Conservation (phyloP, 1,284 basidiomycete species). For the Tetrapyrgos nigripes region DNA sequence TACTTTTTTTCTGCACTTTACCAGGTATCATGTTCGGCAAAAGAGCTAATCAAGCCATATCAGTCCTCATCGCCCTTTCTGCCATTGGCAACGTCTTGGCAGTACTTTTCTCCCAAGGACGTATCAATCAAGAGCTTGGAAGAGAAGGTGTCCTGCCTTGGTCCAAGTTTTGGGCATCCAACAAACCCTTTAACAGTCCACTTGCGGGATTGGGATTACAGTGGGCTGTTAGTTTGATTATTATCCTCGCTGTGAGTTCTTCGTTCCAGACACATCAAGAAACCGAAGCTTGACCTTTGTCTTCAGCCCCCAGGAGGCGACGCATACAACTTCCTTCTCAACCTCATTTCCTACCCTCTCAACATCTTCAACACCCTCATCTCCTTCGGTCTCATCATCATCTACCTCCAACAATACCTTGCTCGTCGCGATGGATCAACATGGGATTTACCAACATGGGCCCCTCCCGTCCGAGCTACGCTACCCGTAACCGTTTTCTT, state of each 20-base stretch:
- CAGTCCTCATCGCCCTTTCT: constrained; percentile 58
- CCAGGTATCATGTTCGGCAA: constrained; percentile 60
- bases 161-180: constrained; percentile 42
- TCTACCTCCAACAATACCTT: constrained; percentile 7
- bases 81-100: constrained; percentile 62
- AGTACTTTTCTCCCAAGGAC: constrained; percentile 43
- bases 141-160: constrained; percentile 45
- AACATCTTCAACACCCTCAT: constrained; percentile 16
- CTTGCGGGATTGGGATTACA: constrained; percentile 36
- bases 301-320: constrained; percentile 14
- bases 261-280: neutral
- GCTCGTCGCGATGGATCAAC: neutral
- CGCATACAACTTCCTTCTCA: constrained; percentile 18
- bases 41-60: constrained; percentile 50
- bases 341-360: constrained; percentile 14
- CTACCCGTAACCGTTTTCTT: constrained; percentile 10
- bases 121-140: constrained; percentile 46
- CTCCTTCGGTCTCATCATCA: constrained; percentile 11
- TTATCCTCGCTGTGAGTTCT: neutral
- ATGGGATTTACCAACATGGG: constrained; percentile 3
- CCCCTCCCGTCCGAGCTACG: constrained; percentile 6
- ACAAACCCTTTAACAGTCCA: constrained; percentile 44
- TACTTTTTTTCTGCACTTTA: constrained; percentile 41
- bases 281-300: neutral
- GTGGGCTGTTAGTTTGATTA: constrained; percentile 2